Percentiles rank a stretch among this genome's conserved stretches.
phyloP scores from a whole-genome alignment of 192 early-diverging fungal genomes.

The Mortierella claussenii region DNA sequence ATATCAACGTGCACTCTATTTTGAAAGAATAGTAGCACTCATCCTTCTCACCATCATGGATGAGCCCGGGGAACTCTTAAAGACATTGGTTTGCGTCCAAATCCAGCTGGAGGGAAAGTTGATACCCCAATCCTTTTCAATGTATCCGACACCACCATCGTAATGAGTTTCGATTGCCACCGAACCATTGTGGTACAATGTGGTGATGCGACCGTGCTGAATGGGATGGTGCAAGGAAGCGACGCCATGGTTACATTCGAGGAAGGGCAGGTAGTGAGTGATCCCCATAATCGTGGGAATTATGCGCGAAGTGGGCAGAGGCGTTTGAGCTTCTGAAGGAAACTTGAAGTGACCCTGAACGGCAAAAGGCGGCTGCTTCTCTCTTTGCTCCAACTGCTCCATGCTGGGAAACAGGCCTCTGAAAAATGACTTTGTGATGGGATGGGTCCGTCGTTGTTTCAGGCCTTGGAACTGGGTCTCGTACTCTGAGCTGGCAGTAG shows the following conservation, averaged over 20 bases:
- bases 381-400: neutral
- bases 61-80: slow-evolving; percentile 41
- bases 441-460: neutral
- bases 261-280: slow-evolving; percentile 55
- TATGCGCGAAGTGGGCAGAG: slow-evolving; percentile 29
- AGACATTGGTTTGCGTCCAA: slow-evolving; percentile 59
- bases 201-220: slow-evolving; percentile 35
- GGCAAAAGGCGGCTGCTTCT: slow-evolving; percentile 10
- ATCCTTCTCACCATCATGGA: slow-evolving; percentile 37
- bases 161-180: slow-evolving; percentile 8
- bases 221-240: slow-evolving; percentile 52
- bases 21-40: neutral
- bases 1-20: too few relatives aligned
- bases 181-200: slow-evolving; percentile 3
- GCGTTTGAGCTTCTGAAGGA: slow-evolving; percentile 24
- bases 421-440: neutral
- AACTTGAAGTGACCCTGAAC: slow-evolving; percentile 31
- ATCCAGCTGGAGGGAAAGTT: slow-evolving; percentile 65
- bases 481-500: slow-evolving; percentile 15
- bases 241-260: slow-evolving; percentile 64
- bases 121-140: slow-evolving; percentile 63
- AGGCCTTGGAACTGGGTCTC: slow-evolving; percentile 2
- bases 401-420: slow-evolving; percentile 18
- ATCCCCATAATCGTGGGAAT: slow-evolving; percentile 57
- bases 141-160: slow-evolving; percentile 57